Base-by-base conservation (phyloP, 208 protist species). In the Acanthamoeba lenticulata region DNA sequence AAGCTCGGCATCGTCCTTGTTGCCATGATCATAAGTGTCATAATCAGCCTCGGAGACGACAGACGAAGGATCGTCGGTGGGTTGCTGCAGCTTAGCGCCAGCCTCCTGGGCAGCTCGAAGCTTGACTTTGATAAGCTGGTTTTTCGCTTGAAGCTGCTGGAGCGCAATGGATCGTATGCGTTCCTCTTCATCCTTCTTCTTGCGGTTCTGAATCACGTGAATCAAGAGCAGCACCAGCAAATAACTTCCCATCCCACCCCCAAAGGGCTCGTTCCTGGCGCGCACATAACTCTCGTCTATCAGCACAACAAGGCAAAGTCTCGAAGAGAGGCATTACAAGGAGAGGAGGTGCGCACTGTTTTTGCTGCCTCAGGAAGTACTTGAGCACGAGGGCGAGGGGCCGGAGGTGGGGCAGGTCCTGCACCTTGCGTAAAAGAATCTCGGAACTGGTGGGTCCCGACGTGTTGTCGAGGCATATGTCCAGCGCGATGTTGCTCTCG, bases 171-270 rank as follows among this genome's bases (percentile, higher is more conserved):
- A 17, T 32, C 67, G 67, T 7, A 77, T 77, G 32, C 67, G 29
- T 36, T 77, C 67, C 9, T 88, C 79, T n/a, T 49, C 79, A 34
- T 34, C 49, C 36, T 32, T 55, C 42, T 88, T 88, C 34, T 55
- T 88, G 7, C 49, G 47, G 19, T 55, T 40, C 36, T 88, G 79
- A 9, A 88, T 49, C 24, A 88, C 42, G 44, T 60, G 29, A 17
- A 88, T 88, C n/a, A 88, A 38, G n/a, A 88, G 79, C 36, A 88
- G 32, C 36, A 88, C 79, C 45, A 88, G 45, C 79, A 88, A 52
- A 34, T 88, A 88, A 24, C 45, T 62, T 19, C 79, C 79, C 79
- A 88, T 88, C 38, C 79, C 79, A 19, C 79, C 79, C 24, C 55
- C 49, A 40, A 62, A 88, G 5, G 79, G 32, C 55, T 88, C 79